These are phyloP conservation scores for Endocalyx cinctus DNA, from an alignment of 2,329 filamentous ascomycete genomes.

Conservation along the genomic window DNA sequence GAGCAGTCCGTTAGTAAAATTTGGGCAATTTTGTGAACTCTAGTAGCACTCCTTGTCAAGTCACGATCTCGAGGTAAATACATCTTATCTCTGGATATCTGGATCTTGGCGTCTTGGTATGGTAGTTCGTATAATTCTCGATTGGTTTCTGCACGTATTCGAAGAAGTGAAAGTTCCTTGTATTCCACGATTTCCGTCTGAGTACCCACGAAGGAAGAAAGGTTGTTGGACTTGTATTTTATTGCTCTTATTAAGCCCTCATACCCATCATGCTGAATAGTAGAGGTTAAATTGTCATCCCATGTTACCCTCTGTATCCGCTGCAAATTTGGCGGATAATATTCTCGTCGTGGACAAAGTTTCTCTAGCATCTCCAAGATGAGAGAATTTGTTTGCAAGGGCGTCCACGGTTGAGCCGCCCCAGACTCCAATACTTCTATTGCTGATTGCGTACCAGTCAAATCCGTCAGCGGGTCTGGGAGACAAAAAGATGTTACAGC, in stretches of 20 bases:
- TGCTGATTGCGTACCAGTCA: conserved; percentile 57
- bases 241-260: conserved; percentile 24
- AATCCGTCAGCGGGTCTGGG: no score
- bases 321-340: conserved; percentile 31
- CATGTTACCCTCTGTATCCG: conserved; percentile 32
- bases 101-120: background rate
- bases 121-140: conserved; percentile 15
- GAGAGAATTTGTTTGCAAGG: conserved; percentile 9
- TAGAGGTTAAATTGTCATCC: conserved; percentile 27
- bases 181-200: background rate
- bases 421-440: conserved; percentile 45
- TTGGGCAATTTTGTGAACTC: conserved; percentile 15
- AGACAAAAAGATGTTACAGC: no score
- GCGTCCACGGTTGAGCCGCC: conserved; percentile 44
- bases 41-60: conserved; percentile 1
- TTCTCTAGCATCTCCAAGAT: conserved; percentile 16
- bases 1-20: conserved; percentile 8
- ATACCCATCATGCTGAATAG: conserved; percentile 36
- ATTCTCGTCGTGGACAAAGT: conserved; percentile 28
- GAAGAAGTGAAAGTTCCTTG: conserved; percentile 9
- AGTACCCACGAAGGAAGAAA: conserved; percentile 15
- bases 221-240: conserved; percentile 21
- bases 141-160: conserved; percentile 11
- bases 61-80: conserved; percentile 18
- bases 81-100: conserved; percentile 6